These are phyloP conservation scores for Ochromonadaceae sp. DNA, from an alignment of 352 stramenopile genomes.

Conservation along the genomic window DNA sequence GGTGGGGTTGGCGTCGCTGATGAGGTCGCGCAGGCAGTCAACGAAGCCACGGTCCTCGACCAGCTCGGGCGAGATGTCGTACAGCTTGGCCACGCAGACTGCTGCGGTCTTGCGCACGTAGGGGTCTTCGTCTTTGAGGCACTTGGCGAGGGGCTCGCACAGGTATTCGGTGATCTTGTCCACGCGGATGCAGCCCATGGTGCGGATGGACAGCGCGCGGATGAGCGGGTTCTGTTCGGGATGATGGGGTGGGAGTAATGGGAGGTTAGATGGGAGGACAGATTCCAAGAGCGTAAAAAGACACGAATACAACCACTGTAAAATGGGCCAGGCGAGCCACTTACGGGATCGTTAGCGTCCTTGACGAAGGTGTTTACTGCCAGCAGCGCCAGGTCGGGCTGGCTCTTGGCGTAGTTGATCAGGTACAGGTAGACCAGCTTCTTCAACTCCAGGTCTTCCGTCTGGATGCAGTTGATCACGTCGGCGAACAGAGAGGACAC, in stretches of 20 bases:
- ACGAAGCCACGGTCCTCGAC: slow-evolving; percentile 87
- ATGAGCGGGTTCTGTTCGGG: slow-evolving; percentile 79
- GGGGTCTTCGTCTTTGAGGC: slow-evolving; percentile 85
- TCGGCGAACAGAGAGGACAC: slow-evolving; percentile 97
- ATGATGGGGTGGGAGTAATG: slow-evolving; percentile 35
- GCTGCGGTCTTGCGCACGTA: slow-evolving; percentile 98
- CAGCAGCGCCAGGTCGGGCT: slow-evolving; percentile 95
- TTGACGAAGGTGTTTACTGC: slow-evolving; percentile 98
- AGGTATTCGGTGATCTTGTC: slow-evolving; percentile 97
- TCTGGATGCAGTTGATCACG: slow-evolving; percentile 99
- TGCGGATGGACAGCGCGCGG: slow-evolving; percentile 90
- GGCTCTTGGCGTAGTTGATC: slow-evolving; percentile 99
- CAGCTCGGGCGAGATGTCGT: slow-evolving; percentile 93
- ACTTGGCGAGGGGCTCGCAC: slow-evolving; percentile 83
- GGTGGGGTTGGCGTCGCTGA: slow-evolving; percentile 87
- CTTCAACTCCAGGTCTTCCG: slow-evolving; percentile 94
- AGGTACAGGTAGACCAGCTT: slow-evolving; percentile 99
- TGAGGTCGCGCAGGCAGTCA: slow-evolving; percentile 89
- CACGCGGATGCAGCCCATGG: slow-evolving; percentile 98
- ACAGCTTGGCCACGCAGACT: slow-evolving; percentile 97
- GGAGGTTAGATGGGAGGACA: slow-evolving; percentile 46
- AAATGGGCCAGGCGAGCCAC: not conserved
- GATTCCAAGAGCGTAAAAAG: not conserved
- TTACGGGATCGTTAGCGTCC: slow-evolving; percentile 50
- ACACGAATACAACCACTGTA: not conserved